phyloP scores from a whole-genome alignment of 192 early-diverging fungal genomes.

The Rhizophagus prolifer region DNA sequence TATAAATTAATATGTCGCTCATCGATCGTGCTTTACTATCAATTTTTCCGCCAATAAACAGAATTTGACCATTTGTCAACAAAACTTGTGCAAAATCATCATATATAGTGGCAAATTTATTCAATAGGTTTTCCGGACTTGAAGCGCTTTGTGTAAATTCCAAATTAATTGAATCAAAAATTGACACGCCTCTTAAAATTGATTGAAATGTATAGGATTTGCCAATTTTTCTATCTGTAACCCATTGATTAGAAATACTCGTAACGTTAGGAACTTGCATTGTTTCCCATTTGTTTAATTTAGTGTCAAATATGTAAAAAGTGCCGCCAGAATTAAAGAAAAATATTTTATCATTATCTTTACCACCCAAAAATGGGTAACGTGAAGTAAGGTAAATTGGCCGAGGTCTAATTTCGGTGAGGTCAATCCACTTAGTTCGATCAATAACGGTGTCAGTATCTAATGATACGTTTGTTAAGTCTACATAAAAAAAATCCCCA shows the following conservation, averaged over 20 bases:
- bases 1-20: neutral
- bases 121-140: neutral
- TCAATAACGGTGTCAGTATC: neutral
- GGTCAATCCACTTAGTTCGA: neutral
- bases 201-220: too few species aligned
- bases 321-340: neutral
- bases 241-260: too few species aligned
- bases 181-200: too few species aligned
- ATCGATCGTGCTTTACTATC: neutral
- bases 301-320: neutral
- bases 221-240: too few species aligned
- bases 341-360: neutral
- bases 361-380: neutral
- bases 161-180: too few species aligned
- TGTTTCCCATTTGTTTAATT: neutral
- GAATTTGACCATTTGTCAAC: neutral
- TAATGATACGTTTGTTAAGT: neutral
- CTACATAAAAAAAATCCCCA: neutral
- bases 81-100: neutral
- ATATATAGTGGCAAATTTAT: neutral
- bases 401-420: neutral
- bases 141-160: neutral
- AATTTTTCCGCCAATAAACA: neutral
- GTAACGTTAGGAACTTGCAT: neutral
- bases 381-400: too few species aligned